These are phyloP conservation scores for Discostella pseudostelligera DNA, from an alignment of 108 stramenopile genomes.

Conservation along the genomic window DNA sequence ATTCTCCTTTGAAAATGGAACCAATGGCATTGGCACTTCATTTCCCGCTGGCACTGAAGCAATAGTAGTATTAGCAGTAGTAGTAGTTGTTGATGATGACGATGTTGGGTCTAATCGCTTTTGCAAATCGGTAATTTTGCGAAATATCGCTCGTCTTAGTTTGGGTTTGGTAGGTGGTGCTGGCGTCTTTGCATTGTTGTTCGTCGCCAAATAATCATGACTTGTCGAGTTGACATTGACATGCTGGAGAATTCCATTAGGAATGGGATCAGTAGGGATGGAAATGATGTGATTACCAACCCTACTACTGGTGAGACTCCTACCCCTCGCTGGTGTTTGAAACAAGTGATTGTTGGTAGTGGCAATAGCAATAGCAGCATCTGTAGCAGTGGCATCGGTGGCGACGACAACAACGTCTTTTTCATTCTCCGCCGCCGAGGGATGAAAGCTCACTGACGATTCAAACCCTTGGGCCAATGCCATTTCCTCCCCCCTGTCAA, in stretches of 20 bases:
- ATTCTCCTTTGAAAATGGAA: not conserved
- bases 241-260: no score
- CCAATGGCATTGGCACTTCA: not conserved
- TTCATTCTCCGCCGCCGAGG: not conserved
- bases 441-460: not conserved
- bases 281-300: no score
- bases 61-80: no score
- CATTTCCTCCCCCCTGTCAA: not conserved
- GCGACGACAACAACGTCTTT: not conserved
- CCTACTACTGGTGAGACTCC: no score
- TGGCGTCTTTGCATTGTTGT: no score
- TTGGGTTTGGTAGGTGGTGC: slow-evolving; percentile 30
- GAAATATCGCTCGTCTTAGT: slow-evolving; percentile 33
- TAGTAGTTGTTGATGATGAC: no score
- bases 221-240: no score
- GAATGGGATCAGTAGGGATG: no score
- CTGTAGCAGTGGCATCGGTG: not conserved
- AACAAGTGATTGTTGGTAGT: no score
- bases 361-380: no score
- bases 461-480: not conserved
- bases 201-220: no score
- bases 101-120: slow-evolving; percentile 6
- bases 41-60: not conserved
- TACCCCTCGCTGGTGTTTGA: no score
- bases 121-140: slow-evolving; percentile 35